These are phyloP conservation scores for Colletotrichum paranaense DNA, from an alignment of 2,329 filamentous ascomycete species.

Conservation along the genomic window DNA sequence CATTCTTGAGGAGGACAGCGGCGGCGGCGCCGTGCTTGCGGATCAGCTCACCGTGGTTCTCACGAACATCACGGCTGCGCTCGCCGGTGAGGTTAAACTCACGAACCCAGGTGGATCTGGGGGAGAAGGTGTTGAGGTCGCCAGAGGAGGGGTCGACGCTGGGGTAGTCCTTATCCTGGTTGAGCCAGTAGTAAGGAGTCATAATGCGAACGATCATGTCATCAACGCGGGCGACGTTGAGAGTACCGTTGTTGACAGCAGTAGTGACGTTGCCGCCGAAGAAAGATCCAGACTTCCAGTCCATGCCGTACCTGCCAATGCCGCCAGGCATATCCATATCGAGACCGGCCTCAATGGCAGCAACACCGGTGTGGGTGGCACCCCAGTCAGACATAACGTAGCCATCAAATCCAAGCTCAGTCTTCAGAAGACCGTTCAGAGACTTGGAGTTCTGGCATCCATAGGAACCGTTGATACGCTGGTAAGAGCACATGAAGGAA, in stretches of 20 bases:
- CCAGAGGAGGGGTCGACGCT: slow-evolving; percentile 55
- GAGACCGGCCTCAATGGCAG: slow-evolving; percentile 56
- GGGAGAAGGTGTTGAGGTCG: slow-evolving; percentile 61
- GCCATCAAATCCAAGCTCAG: slow-evolving; percentile 61
- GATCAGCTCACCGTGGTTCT: slow-evolving; percentile 65
- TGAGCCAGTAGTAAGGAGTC: slow-evolving; percentile 62
- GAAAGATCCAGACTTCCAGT: slow-evolving; percentile 48
- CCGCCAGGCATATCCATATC: slow-evolving; percentile 64
- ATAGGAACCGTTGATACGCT: slow-evolving; percentile 60
- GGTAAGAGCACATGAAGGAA: slow-evolving; percentile 57
- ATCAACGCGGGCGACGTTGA: slow-evolving; percentile 53
- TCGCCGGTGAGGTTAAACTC: slow-evolving; percentile 60
- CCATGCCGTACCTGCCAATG: slow-evolving; percentile 45
- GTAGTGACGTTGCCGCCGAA: slow-evolving; percentile 58
- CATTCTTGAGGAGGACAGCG: slow-evolving; percentile 81
- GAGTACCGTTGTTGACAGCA: slow-evolving; percentile 60
- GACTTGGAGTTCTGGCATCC: slow-evolving; percentile 61
- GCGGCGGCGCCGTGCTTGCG: slow-evolving; percentile 67
- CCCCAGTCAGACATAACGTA: slow-evolving; percentile 57
- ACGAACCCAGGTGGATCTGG: slow-evolving; percentile 56
- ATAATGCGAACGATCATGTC: slow-evolving; percentile 66
- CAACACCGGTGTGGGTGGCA: slow-evolving; percentile 50
- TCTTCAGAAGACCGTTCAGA: slow-evolving; percentile 61
- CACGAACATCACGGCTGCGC: slow-evolving; percentile 61
- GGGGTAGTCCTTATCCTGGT: slow-evolving; percentile 60